phyloP scores from a whole-genome alignment of 495 filamentous ascomycete genomes.

The Bacidia rubella region DNA sequence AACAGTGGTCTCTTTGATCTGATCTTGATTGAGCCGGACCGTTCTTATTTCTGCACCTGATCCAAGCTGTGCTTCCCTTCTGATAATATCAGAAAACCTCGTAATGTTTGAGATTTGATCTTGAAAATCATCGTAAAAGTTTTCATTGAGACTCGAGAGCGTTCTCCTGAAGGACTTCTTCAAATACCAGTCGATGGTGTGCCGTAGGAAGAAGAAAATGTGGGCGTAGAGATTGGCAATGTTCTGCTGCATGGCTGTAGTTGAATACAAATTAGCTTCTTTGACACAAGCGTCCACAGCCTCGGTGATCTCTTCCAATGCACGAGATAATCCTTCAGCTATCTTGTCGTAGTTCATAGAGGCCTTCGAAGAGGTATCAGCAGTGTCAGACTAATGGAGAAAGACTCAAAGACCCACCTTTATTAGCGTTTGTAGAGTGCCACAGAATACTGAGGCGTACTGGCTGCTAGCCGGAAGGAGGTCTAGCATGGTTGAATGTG shows the following conservation, averaged over 20 bases:
- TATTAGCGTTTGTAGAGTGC: conserved; percentile 32
- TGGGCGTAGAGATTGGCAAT: conserved; percentile 32
- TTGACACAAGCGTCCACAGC: conserved; percentile 21
- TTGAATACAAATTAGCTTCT: conserved; percentile 14
- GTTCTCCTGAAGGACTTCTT: conserved; percentile 29
- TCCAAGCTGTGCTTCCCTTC: conserved; percentile 5
- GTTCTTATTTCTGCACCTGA: conserved; percentile 11
- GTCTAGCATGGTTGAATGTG: conserved; percentile 26
- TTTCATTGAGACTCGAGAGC: conserved; percentile 33
- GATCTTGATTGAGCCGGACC: conserved; percentile 15
- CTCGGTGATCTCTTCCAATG: conserved; percentile 31
- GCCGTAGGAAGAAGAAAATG: conserved; percentile 34
- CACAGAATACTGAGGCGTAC: conserved; percentile 33
- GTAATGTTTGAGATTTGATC: conserved; percentile 25
- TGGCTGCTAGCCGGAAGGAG: conserved; percentile 26
- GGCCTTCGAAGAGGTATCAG: conserved; percentile 23
- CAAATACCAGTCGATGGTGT: conserved; percentile 37
- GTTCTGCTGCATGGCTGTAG: conserved; percentile 17
- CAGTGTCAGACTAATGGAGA: not conserved
- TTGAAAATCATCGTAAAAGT: conserved; percentile 31
- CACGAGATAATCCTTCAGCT: conserved; percentile 30
- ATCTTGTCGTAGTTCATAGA: conserved; percentile 32
- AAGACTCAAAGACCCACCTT: conserved; percentile 23
- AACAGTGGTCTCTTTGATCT: conserved; percentile 21
- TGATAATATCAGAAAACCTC: conserved; percentile 23